These are phyloP conservation scores for Macrophomina pseudophaseolina DNA, from an alignment of 2,329 filamentous ascomycete genomes.

Conservation along the genomic window DNA sequence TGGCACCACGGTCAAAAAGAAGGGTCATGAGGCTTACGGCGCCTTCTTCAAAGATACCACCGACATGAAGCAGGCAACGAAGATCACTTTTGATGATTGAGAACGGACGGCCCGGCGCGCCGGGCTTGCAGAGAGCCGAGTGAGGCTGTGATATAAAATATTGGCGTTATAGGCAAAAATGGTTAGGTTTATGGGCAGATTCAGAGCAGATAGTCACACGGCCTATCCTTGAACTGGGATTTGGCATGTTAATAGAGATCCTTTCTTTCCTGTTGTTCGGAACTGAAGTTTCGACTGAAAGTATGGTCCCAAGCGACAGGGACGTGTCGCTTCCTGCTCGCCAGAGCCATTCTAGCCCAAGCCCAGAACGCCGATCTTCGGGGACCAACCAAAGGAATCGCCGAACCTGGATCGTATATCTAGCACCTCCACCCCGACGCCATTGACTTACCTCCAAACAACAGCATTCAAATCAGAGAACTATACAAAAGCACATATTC, in stretches of 20 bases:
- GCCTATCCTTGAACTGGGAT: background rate
- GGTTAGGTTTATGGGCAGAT: background rate
- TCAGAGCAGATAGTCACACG: background rate
- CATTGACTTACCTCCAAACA: background rate
- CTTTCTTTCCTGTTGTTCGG: background rate
- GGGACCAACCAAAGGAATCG: constrained; percentile 4
- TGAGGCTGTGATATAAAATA: constrained; percentile 2
- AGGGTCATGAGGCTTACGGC: constrained; percentile 92
- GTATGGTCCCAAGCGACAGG: background rate
- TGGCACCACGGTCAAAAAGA: constrained; percentile 98
- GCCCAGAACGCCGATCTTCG: constrained; percentile 19
- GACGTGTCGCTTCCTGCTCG: background rate
- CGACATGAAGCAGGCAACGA: constrained; percentile 81
- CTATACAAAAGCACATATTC: constrained; percentile 18
- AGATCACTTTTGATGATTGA: constrained; percentile 80
- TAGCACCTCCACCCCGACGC: constrained; percentile 6
- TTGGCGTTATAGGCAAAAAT: constrained; percentile 9
- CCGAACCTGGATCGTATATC: constrained; percentile 20
- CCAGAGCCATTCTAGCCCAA: background rate
- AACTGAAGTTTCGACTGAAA: background rate
- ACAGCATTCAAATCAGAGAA: background rate
- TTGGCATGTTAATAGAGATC: background rate
- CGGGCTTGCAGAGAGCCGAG: background rate
- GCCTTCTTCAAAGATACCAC: constrained; percentile 94
- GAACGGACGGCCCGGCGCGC: background rate